Conservation (phyloP, 1,139 yeast species). For the Pneumocystis murina region DNA sequence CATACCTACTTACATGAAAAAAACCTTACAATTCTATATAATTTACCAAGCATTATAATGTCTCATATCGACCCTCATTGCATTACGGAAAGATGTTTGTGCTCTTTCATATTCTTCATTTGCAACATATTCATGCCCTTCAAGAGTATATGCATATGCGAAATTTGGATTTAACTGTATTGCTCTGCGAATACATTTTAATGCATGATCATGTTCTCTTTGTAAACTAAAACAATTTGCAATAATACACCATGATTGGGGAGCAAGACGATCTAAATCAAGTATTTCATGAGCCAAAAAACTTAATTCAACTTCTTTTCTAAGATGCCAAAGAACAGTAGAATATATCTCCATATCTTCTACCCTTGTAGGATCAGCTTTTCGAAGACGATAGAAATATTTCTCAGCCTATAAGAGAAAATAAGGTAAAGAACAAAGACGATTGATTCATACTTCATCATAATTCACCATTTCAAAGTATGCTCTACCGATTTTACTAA, state of each 20-base stretch:
- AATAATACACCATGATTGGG: slow-evolving; percentile 83
- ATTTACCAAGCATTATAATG: slow-evolving; percentile 70
- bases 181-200: slow-evolving; percentile 73
- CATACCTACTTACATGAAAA: slow-evolving; percentile 32
- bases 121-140: slow-evolving; percentile 83
- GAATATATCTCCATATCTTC: slow-evolving; percentile 87
- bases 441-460: slow-evolving; percentile 30
- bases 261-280: slow-evolving; percentile 47
- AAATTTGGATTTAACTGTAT: slow-evolving; percentile 53
- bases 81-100: slow-evolving; percentile 63
- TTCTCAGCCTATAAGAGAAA: slow-evolving; percentile 32
- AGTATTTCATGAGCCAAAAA: slow-evolving; percentile 68
- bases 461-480: slow-evolving; percentile 84
- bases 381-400: slow-evolving; percentile 48
- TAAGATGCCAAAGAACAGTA: slow-evolving; percentile 84
- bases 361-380: slow-evolving; percentile 60
- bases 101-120: slow-evolving; percentile 89
- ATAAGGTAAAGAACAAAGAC: not conserved
- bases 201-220: slow-evolving; percentile 81
- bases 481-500: slow-evolving; percentile 61
- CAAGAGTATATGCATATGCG: slow-evolving; percentile 80
- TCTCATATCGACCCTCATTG: slow-evolving; percentile 60
- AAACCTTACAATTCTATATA: not conserved
- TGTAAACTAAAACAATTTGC: slow-evolving; percentile 79
- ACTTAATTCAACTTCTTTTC: slow-evolving; percentile 66